Base-by-base conservation (phyloP, 129 eudicot genomes). In the Scalesia atractyloides region DNA sequence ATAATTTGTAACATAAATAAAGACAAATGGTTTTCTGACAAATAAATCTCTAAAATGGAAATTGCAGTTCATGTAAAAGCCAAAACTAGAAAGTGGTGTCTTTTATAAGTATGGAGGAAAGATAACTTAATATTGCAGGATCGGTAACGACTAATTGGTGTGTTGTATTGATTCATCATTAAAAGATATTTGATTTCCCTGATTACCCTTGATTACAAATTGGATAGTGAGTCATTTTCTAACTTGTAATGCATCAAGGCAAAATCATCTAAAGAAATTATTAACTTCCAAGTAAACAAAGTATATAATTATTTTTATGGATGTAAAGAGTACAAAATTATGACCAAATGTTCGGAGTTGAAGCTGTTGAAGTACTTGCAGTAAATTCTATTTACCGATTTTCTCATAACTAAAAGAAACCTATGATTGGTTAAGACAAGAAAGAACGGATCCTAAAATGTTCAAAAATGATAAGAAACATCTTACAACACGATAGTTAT, bases 361-460 rank as follows among this genome's bases (percentile, higher is more conserved):
- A 41, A 9, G 44, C 9, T 39, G 41, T 36, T 11, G 17, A 15
- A 63, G 47, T 33, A 37, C 15, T 19, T 59, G 10, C 18, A 12
- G 41, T 30, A 13, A 59, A 26, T 59, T 33, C 11, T 9, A 24
- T 19, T 22, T 43, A 16, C 14, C 4, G 13, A 53, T 19, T 19
- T 69, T 54, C 74, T 53, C 11, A 52, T 10, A 54, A 56, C 48
- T 62, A 58, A 54, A 13, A 54, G 34, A 53, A 69, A 34, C 36
- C 39, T 22, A 54, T 41, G 26, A 18, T 54, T 12, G 24, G 33
- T 69, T 10, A 69, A 5, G 22, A 48, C 6, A 46, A 57, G 58
- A 67, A 47, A 66, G 10, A 46, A 3, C 14, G 26, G 48, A 9
- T 26, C 47, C 11, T 30, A 49, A 54, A 37, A 20, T 43, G 34